A percentile compares a stretch with the other conserved stretches of the same genome.
These are phyloP conservation scores for Picochlorum sp. DNA, from an alignment of 139 green algal species.

Conservation along the genomic window DNA sequence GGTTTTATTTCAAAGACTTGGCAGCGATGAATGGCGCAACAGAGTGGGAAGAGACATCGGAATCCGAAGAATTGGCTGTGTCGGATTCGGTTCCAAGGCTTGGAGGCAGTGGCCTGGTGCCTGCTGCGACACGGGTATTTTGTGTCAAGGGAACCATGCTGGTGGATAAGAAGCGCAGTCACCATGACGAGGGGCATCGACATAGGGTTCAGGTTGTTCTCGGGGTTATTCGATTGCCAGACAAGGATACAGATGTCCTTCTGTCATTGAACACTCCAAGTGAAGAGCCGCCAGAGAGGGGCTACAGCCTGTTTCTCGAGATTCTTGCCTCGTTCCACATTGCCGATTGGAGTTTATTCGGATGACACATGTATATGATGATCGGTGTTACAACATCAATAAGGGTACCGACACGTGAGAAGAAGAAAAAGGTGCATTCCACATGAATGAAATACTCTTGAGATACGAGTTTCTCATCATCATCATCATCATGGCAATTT, in stretches of 20 bases:
- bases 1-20: conserved; percentile 1
- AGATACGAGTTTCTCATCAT: no score
- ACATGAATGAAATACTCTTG: not conserved
- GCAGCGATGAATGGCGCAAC: not conserved
- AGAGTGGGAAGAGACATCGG: not conserved
- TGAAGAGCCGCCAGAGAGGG: no score
- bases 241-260: conserved; percentile 37
- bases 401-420: no score
- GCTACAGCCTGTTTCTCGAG: conserved; percentile 19
- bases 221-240: conserved; percentile 36
- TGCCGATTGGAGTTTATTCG: conserved; percentile 48
- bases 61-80: no score
- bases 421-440: conserved; percentile 7
- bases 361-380: conserved; percentile 5
- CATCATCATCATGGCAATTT: not conserved
- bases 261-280: conserved; percentile 50
- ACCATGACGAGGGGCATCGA: not conserved
- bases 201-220: conserved; percentile 24
- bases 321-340: conserved; percentile 38
- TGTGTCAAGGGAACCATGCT: no score
- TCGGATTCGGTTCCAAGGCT: no score
- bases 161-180: not conserved
- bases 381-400: no score
- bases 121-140: no score
- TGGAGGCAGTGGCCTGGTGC: no score